Base-by-base conservation (phyloP, 1,284 basidiomycete species). In the Ustilago hordei region DNA sequence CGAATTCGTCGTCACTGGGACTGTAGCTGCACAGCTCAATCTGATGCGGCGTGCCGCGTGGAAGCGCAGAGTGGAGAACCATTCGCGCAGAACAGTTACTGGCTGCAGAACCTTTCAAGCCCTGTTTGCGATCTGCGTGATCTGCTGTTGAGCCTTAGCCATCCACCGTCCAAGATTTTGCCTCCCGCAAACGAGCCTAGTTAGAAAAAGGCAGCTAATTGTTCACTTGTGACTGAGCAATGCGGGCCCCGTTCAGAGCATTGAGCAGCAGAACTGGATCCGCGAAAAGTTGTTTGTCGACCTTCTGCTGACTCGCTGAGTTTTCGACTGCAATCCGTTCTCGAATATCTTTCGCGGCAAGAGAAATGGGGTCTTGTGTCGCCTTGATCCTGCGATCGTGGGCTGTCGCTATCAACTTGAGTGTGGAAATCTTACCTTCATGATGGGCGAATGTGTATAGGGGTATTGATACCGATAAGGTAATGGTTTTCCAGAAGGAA, bases 401-500 rank as follows among this genome's bases (percentile, higher is more conserved):
- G 36, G 13, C 58, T 56, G 52, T 53, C 28, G 32, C 13, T 23
- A 3, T 17, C 12, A 8, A 8, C 4, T 38, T 36, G 53, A 32
- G 35, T 15, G 7, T 52, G 2, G 0, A 31, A 58, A 15, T 36
- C 70, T 60, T 73, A 73, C 70, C 70, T 73, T 73, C 70, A 73
- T 73, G 54, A 31, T 68, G 38, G n/a, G 54, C 56, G 35, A 34
- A 64, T 60, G 38, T 64, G 41, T 64, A 48, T 45, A 60, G 61
- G 64, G 41, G 57, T n/a, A n/a, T 17, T 67, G 65, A 68, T 73
- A 68, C 70, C 70, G 36, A 45, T 50, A 55, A 45, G 69, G 70
- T 73, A 61, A 73, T 73, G 70, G 65, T 54, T 38, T 54, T 31
- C 36, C 53, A 32, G 43, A 32, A 56, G 35, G 28, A 38, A 23